Evolutionary conservation across 305 asterid genomes (phyloP).

Genomic region (Fraxinus ornus): DNA sequence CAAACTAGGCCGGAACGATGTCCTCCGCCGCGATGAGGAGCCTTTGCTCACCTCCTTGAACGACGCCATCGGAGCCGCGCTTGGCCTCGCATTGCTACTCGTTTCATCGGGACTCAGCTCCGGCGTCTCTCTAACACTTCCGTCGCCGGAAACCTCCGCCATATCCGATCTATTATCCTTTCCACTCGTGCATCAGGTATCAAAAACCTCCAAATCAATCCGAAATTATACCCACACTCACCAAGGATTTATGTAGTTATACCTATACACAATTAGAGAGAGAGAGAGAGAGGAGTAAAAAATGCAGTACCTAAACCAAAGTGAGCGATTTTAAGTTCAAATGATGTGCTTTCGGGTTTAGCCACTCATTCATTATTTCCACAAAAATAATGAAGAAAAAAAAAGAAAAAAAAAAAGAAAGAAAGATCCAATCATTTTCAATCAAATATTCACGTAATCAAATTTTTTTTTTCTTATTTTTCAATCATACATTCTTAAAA

Average conservation of each 20-base stretch:
- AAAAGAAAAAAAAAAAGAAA: too few species aligned
- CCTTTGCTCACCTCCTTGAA: slow-evolving; percentile 68
- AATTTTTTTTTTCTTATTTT: too few species aligned
- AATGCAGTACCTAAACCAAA: neutral
- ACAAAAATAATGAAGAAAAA: too few species aligned
- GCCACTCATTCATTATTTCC: too few species aligned
- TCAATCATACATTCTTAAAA: too few species aligned
- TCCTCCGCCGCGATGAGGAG: slow-evolving; percentile 65
- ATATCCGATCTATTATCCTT: slow-evolving; percentile 63
- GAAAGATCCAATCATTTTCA: too few species aligned
- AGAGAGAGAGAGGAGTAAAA: neutral
- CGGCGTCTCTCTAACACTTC: slow-evolving; percentile 45
- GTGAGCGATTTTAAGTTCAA: neutral
- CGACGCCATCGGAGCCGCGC: slow-evolving; percentile 36
- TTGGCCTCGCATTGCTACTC: slow-evolving; percentile 49
- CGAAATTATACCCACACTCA: neutral
- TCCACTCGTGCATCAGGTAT: slow-evolving; percentile 51
- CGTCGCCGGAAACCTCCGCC: slow-evolving; percentile 82
- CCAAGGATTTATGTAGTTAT: neutral
- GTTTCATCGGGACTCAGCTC: slow-evolving; percentile 49
- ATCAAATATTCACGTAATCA: too few species aligned
- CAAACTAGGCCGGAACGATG: slow-evolving; percentile 76
- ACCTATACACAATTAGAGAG: neutral
- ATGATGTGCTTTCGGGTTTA: neutral
- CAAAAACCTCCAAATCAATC: slow-evolving; percentile 4